A percentile compares a stretch with the other conserved stretches of the same genome.
Conservation (phyloP, 2,329 filamentous ascomycete genomes). For the Fusarium incarnatum region DNA sequence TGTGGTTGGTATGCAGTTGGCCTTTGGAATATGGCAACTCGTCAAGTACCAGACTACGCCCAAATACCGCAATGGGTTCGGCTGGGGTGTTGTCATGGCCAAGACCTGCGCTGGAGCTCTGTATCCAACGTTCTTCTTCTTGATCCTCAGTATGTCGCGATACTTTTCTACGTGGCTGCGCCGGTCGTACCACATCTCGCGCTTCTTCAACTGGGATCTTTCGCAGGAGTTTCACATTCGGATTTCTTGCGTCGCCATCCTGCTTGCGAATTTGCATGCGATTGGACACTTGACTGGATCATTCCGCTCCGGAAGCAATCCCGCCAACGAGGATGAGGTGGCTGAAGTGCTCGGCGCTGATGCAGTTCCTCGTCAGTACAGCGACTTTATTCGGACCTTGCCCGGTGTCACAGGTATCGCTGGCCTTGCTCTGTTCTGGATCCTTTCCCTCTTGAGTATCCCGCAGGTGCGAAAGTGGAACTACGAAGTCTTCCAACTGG, state of each 20-base stretch:
- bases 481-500: conserved; percentile 68
- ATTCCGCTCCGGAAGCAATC: conserved; percentile 62
- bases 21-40: conserved; percentile 66
- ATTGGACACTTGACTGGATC: conserved; percentile 66
- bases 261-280: conserved; percentile 64
- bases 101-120: conserved; percentile 66
- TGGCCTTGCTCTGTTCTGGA: conserved; percentile 62
- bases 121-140: conserved; percentile 69
- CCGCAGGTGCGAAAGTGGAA: conserved; percentile 63
- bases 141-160: conserved; percentile 68
- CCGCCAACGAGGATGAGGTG: conserved; percentile 58
- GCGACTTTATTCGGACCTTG: conserved; percentile 58
- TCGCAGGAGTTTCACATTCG: conserved; percentile 67
- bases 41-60: conserved; percentile 62
- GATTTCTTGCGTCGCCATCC: conserved; percentile 62
- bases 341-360: conserved; percentile 58
- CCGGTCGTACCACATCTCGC: conserved; percentile 62
- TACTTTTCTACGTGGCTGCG: conserved; percentile 66
- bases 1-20: conserved; percentile 61
- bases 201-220: conserved; percentile 68
- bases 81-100: conserved; percentile 67
- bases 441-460: conserved; percentile 61
- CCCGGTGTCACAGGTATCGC: conserved; percentile 65
- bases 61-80: conserved; percentile 61
- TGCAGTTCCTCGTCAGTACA: conserved; percentile 57